Evolutionary conservation across 2,329 filamentous ascomycete species (phyloP).

Genomic region (Neoscytalidium dimidiatum): DNA sequence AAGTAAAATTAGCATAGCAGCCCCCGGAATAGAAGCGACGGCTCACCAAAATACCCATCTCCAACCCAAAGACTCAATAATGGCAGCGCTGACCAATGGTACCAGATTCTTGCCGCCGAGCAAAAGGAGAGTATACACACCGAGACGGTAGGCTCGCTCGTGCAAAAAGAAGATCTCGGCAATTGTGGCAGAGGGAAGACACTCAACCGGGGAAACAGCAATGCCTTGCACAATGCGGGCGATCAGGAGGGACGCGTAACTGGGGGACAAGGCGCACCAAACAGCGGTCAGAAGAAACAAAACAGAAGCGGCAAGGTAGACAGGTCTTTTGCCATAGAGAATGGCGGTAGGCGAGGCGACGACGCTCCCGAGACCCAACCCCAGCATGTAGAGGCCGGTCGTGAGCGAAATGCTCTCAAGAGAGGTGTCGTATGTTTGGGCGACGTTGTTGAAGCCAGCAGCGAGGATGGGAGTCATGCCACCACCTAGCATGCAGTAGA

Average conservation of each 20-base stretch:
- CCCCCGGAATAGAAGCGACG: neutral
- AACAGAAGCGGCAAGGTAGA: conserved; percentile 77
- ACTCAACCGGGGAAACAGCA: conserved; percentile 87
- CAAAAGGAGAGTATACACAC: conserved; percentile 87
- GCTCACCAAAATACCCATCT: conserved; percentile 82
- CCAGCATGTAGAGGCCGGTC: conserved; percentile 92
- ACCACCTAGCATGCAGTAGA: conserved; percentile 91
- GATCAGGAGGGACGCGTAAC: conserved; percentile 74
- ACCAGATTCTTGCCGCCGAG: conserved; percentile 90
- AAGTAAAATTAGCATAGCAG: neutral
- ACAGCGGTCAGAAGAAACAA: conserved; percentile 76
- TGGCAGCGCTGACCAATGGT: conserved; percentile 80
- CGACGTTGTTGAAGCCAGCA: conserved; percentile 84
- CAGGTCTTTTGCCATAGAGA: conserved; percentile 83
- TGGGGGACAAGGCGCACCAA: conserved; percentile 86
- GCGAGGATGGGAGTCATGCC: conserved; percentile 90
- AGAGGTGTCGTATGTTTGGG: conserved; percentile 64
- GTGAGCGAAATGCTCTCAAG: conserved; percentile 79
- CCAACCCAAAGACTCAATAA: conserved; percentile 79
- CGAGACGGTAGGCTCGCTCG: conserved; percentile 87
- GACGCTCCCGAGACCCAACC: conserved; percentile 81
- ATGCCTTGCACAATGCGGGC: conserved; percentile 87
- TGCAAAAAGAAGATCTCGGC: conserved; percentile 97
- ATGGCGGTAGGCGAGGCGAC: conserved; percentile 89
- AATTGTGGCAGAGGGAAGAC: conserved; percentile 88